Percentiles rank a stretch among this genome's conserved stretches.
phyloP scores from a whole-genome alignment of 2,329 filamentous ascomycete species.

The Fusarium sterilihyphosum region DNA sequence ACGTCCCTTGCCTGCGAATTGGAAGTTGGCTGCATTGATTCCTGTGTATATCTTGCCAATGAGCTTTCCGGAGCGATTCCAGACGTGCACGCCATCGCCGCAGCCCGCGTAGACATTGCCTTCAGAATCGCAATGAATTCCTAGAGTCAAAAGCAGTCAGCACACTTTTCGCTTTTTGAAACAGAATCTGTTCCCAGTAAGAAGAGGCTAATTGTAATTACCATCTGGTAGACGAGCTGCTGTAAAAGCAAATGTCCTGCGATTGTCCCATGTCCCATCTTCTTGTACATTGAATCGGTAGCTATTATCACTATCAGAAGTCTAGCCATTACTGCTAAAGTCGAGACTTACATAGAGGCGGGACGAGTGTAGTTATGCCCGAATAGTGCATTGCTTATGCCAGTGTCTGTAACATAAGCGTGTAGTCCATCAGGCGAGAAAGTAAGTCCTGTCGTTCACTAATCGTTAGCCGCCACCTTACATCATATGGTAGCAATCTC shows the following conservation, averaged over 20 bases:
- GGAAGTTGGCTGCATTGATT: slow-evolving; percentile 56
- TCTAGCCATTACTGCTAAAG: fast-evolving
- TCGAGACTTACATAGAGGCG: slow-evolving; percentile 56
- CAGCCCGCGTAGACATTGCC: slow-evolving; percentile 65
- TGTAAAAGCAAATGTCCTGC: slow-evolving; percentile 66
- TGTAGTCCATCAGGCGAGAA: slow-evolving; percentile 64
- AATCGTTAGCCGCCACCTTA: background rate
- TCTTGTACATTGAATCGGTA: slow-evolving; percentile 57
- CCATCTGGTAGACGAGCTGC: slow-evolving; percentile 68
- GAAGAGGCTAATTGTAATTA: background rate
- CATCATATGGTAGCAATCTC: fast-evolving
- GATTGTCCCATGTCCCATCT: slow-evolving; percentile 59
- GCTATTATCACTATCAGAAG: slow-evolving; percentile 37
- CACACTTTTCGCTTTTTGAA: no score
- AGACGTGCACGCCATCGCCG: slow-evolving; percentile 61
- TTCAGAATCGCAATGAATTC: slow-evolving; percentile 62
- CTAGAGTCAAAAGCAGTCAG: slow-evolving; percentile 44
- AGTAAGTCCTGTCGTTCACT: slow-evolving; percentile 53
- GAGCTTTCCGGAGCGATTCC: slow-evolving; percentile 56
- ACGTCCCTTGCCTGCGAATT: slow-evolving; percentile 52
- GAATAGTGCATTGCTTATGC: slow-evolving; percentile 53
- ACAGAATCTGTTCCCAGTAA: no score
- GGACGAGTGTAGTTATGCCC: slow-evolving; percentile 55
- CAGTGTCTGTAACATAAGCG: slow-evolving; percentile 68
- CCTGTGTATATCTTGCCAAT: slow-evolving; percentile 67